Percentiles rank a stretch among this genome's conserved stretches.
These are phyloP conservation scores for Chamaecyparis obtusa DNA, from an alignment of 75 land plant genomes.

Conservation along the genomic window DNA sequence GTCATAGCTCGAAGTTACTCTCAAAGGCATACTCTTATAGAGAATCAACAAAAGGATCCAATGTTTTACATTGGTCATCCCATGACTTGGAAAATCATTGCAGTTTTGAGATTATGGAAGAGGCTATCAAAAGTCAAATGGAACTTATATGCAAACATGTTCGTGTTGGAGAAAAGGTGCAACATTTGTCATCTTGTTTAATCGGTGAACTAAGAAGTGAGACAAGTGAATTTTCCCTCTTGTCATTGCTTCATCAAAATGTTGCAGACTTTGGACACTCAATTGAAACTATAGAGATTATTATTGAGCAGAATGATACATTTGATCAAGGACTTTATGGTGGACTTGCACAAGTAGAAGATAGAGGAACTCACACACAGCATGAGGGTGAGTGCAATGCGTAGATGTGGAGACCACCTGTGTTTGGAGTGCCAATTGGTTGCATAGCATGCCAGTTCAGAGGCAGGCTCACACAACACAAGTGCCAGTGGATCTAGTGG, in stretches of 20 bases:
- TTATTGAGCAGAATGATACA: background rate
- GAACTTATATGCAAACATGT: background rate
- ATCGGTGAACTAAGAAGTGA: constrained; percentile 1
- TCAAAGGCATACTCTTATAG: background rate
- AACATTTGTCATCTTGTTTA: background rate
- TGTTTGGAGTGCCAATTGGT: too few species aligned
- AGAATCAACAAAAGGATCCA: background rate
- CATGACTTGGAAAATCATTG: background rate
- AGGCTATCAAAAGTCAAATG: background rate
- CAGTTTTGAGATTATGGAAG: background rate
- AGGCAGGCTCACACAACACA: too few species aligned
- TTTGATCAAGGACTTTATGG: too few species aligned
- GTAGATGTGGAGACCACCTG: too few species aligned
- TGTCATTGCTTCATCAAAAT: constrained; percentile 10
- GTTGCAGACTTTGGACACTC: background rate
- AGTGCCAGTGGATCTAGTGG: too few species aligned
- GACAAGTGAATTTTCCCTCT: background rate
- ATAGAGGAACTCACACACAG: too few species aligned
- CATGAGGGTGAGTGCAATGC: too few species aligned
- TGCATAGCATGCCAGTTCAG: too few species aligned
- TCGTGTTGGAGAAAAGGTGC: background rate
- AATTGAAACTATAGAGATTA: background rate
- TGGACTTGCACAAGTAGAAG: too few species aligned
- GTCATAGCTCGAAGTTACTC: background rate
- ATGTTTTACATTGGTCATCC: background rate